These are phyloP conservation scores for Lachancea meyersii DNA, from an alignment of 805 yeast genomes.

Conservation along the genomic window DNA sequence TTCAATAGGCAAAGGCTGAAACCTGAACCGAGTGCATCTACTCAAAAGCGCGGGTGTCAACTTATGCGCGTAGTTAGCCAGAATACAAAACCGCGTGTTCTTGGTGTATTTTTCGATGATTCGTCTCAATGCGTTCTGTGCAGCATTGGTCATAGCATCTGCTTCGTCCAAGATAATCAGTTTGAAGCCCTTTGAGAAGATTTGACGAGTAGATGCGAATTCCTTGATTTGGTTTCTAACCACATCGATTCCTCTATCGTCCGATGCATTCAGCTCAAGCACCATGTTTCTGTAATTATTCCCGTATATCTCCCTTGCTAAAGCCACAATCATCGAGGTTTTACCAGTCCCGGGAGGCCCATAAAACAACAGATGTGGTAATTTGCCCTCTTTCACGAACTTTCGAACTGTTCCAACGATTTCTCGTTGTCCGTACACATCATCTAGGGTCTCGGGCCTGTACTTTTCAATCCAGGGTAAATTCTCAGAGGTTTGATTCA, in stretches of 20 bases:
- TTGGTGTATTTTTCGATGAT: conserved; percentile 85
- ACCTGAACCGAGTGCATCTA: conserved; percentile 92
- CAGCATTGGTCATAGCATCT: conserved; percentile 86
- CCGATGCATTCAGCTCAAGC: conserved; percentile 90
- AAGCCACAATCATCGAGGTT: conserved; percentile 80
- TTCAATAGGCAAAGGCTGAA: conserved; percentile 65
- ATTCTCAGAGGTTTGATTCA: conserved; percentile 35
- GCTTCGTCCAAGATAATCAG: conserved; percentile 93
- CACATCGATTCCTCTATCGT: conserved; percentile 95
- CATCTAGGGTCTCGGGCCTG: conserved; percentile 77
- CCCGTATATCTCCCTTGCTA: conserved; percentile 86
- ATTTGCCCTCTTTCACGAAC: conserved; percentile 73
- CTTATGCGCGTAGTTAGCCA: conserved; percentile 95
- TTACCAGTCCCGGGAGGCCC: conserved; percentile 96
- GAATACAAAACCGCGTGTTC: conserved; percentile 89
- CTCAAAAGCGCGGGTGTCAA: conserved; percentile 90
- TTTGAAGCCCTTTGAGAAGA: conserved; percentile 80
- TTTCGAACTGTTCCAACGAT: conserved; percentile 79
- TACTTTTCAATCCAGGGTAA: conserved; percentile 95
- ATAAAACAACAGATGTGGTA: conserved; percentile 90
- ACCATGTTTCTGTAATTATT: conserved; percentile 80
- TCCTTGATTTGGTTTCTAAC: conserved; percentile 96
- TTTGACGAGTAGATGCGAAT: conserved; percentile 93
- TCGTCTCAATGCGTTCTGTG: conserved; percentile 76
- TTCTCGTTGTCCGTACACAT: conserved; percentile 86